phyloP scores from a whole-genome alignment of 2,329 filamentous ascomycete species.

The Verticillium isaacii region DNA sequence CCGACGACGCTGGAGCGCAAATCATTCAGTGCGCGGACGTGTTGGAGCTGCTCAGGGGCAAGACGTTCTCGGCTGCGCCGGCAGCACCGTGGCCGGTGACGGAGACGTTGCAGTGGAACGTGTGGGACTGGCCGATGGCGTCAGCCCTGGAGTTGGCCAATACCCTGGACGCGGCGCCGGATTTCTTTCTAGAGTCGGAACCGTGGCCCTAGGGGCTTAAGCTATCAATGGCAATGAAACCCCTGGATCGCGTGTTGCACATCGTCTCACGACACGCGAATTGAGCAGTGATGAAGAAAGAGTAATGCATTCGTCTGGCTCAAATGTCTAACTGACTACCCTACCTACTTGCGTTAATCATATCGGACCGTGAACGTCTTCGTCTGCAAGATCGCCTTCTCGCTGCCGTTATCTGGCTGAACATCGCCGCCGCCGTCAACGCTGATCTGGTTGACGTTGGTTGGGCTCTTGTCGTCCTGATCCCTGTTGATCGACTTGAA shows the following conservation, averaged over 20 bases:
- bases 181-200: slow-evolving; percentile 5
- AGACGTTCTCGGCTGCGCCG: slow-evolving; percentile 12
- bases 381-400: slow-evolving; percentile 19
- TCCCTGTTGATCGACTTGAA: slow-evolving; percentile 3
- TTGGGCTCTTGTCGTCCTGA: slow-evolving; percentile 2
- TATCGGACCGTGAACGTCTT: slow-evolving; percentile 16
- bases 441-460: slow-evolving; percentile 5
- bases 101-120: slow-evolving; percentile 18
- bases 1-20: slow-evolving; percentile 9
- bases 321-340: not conserved
- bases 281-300: no score
- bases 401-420: slow-evolving; percentile 16
- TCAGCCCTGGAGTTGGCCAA: slow-evolving; percentile 19
- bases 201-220: no score
- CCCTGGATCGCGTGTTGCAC: no score
- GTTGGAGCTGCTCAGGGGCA: slow-evolving; percentile 12
- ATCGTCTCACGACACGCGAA: no score
- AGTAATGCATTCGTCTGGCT: not conserved
- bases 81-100: slow-evolving; percentile 2
- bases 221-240: no score
- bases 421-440: slow-evolving; percentile 4
- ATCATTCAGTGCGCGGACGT: slow-evolving; percentile 16
- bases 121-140: slow-evolving; percentile 21
- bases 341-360: not conserved
- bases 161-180: slow-evolving; percentile 16